Evolutionary conservation across 371 early-diverging fungal species (phyloP).

Genomic region (Coemansia sp.): DNA sequence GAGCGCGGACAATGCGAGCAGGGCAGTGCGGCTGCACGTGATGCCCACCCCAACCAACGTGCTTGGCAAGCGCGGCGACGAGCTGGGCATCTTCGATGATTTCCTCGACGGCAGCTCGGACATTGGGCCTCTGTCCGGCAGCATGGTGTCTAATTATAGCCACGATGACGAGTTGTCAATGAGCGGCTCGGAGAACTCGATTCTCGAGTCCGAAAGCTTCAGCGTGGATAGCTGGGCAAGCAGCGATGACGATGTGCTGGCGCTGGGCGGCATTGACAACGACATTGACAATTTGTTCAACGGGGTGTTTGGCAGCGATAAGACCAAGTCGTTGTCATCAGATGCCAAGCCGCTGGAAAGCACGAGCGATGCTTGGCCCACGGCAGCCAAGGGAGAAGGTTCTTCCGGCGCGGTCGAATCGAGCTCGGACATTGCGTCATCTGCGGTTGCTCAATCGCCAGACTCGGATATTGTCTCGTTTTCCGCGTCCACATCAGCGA

Average conservation of each 20-base stretch:
- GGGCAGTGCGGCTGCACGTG: not conserved
- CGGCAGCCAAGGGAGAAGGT: not conserved
- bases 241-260: not conserved
- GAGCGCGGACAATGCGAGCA: no score
- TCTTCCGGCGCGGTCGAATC: no score
- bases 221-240: not conserved
- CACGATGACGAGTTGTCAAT: not conserved
- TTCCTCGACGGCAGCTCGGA: not conserved
- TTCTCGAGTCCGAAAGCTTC: not conserved
- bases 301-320: not conserved
- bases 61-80: not conserved
- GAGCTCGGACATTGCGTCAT: no score
- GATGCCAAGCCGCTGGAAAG: not conserved
- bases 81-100: no score
- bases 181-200: constrained; percentile 2
- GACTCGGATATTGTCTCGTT: no score
- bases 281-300: not conserved
- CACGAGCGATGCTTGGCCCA: not conserved
- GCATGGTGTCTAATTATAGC: no score
- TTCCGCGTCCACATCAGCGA: no score
- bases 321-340: not conserved
- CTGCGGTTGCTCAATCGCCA: no score
- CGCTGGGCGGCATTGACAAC: constrained; percentile 27
- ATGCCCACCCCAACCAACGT: constrained; percentile 1
- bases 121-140: no score